Evolutionary conservation across 148 eudicot genomes (phyloP), one percentile per base, ranked within the genome.

Genomic region (Arbutus unedo): DNA sequence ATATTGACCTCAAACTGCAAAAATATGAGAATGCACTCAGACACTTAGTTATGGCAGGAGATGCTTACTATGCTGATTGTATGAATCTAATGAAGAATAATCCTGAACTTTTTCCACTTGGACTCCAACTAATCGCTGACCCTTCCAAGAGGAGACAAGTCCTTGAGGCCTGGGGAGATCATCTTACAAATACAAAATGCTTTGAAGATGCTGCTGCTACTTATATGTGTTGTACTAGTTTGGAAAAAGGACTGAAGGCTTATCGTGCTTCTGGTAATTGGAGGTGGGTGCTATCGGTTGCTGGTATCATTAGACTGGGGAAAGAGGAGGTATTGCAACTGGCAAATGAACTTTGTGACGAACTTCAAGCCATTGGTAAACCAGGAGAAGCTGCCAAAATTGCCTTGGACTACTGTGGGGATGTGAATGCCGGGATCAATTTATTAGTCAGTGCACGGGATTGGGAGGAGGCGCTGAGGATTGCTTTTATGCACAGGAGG

Each of bases 101-200:
- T 85, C 97, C 98, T 16, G 88, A 91, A 86, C 93, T 94, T 56
- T 96, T 94, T 73, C 94, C 94, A 15, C 84, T 88, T 41, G 97
- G 94, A 68, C 92, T 96, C 73, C 89, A 92, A 83, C 81, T 96
- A 74, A 84, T 91, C 50, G 74, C 80, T 79, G 97, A 93, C 84
- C 83, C 89, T 70, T 54, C 83, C 47, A 93, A 89, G 89, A 91
- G 91, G 86, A 85, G 23, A 55, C 86, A 89, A 84, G 88, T 96
- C 83, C 91, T 90, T 85, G 99, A 96, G 90, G 94, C 93, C 43
- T 93, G 96, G 99, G 99, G 98, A 51, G 99, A 96, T 90, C 90
- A 94, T 88, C 91, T 96, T 54, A 80, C 82, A 82, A 85, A 86
- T 71, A 86, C 87, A 80, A 96, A 94, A 92, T 84, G 90, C 88